Evolutionary conservation across 2,329 filamentous ascomycete genomes (phyloP).

Genomic region (Lanzia echinophila): DNA sequence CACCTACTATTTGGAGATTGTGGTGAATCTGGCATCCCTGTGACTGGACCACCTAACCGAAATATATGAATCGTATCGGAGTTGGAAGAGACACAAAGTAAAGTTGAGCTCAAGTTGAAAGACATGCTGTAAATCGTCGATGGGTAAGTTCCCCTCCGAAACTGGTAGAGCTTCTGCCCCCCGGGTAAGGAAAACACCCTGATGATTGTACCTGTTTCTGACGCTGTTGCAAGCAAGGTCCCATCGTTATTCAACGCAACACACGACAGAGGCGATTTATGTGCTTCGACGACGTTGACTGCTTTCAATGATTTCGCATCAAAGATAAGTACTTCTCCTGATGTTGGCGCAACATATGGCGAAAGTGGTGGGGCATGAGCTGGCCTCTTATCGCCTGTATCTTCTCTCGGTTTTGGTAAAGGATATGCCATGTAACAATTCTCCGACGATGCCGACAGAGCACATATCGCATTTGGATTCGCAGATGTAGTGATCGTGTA

Average conservation of each 20-base stretch:
- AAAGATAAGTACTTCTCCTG: conserved; percentile 87
- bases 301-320: conserved; percentile 85
- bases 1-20: conserved; percentile 22
- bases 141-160: conserved; percentile 89
- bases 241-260: conserved; percentile 91
- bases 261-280: conserved; percentile 83
- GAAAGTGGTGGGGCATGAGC: conserved; percentile 79
- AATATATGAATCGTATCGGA: conserved; percentile 98
- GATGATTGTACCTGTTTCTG: conserved; percentile 96
- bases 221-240: conserved; percentile 85
- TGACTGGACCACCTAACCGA: conserved; percentile 55
- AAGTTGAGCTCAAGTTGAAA: conserved; percentile 88
- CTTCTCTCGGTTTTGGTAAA: conserved; percentile 65
- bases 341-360: conserved; percentile 74
- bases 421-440: conserved; percentile 95
- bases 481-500: conserved; percentile 91
- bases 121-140: conserved; percentile 98
- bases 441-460: conserved; percentile 87
- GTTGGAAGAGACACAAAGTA: conserved; percentile 91
- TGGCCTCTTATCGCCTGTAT: conserved; percentile 51
- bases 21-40: conserved; percentile 30
- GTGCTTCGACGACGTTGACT: conserved; percentile 91
- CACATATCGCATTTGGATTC: conserved; percentile 86
- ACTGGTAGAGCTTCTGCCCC: conserved; percentile 91
- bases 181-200: conserved; percentile 88